phyloP scores from a whole-genome alignment of 257 asterid genomes.

The Dorcoceras hygrometricum region DNA sequence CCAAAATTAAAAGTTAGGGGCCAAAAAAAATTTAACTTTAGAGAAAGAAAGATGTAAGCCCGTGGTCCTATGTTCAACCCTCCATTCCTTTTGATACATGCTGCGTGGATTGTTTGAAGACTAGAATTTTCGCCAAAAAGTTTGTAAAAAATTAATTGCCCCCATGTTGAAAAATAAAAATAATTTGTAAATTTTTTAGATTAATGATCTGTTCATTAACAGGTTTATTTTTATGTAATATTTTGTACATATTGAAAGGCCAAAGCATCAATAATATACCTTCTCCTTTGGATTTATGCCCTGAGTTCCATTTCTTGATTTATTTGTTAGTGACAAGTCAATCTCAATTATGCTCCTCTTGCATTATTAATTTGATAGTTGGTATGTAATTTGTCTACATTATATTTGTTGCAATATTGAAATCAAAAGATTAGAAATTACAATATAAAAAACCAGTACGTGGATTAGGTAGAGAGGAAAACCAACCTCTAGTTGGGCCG shows the following conservation, averaged over 20 bases:
- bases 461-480: background rate
- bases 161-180: too few relatives aligned
- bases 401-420: slow-evolving; percentile 21
- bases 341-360: slow-evolving; percentile 26
- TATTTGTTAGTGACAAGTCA: slow-evolving; percentile 6
- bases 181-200: too few relatives aligned
- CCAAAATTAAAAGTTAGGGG: background rate
- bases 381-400: slow-evolving; percentile 24
- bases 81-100: too few relatives aligned
- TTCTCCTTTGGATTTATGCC: slow-evolving; percentile 43
- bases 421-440: too few relatives aligned
- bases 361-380: slow-evolving; percentile 27
- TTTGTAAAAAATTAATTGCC: too few relatives aligned
- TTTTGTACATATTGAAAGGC: too few relatives aligned
- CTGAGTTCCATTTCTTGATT: slow-evolving; percentile 11
- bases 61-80: too few relatives aligned
- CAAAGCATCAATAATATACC: slow-evolving; percentile 37
- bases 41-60: background rate
- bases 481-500: background rate
- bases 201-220: too few relatives aligned
- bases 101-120: too few relatives aligned
- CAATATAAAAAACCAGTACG: background rate
- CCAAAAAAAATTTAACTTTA: background rate
- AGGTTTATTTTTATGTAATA: too few relatives aligned
- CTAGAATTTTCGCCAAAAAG: too few relatives aligned